phyloP scores from a whole-genome alignment of 176 grass and related monocot species.

The Eleusine indica region DNA sequence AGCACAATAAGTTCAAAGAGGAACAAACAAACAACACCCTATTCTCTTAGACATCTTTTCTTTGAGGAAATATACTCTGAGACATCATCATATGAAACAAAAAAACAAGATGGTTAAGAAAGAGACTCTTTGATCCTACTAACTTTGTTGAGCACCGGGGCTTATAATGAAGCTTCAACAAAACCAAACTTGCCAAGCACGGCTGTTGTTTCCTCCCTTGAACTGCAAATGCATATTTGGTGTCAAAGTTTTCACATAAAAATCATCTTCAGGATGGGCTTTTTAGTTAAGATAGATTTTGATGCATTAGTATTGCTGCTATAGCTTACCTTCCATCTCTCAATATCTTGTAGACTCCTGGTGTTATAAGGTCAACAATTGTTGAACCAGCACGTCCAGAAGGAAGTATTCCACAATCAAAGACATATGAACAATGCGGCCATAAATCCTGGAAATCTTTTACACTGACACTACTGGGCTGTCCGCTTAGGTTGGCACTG shows the following conservation, averaged over 20 bases:
- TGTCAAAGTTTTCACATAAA: constrained; percentile 6
- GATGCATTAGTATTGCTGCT: neutral
- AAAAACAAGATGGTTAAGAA: neutral
- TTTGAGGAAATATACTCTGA: too few relatives aligned
- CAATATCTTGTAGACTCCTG: constrained; percentile 81
- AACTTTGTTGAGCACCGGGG: constrained; percentile 5
- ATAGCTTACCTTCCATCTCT: constrained; percentile 79
- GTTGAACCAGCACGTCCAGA: constrained; percentile 90
- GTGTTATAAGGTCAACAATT: constrained; percentile 76
- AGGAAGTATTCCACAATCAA: constrained; percentile 80
- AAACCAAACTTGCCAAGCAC: constrained; percentile 70
- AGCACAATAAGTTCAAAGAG: neutral
- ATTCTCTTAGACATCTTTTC: neutral
- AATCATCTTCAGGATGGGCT: neutral
- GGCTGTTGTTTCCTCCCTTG: constrained; percentile 66
- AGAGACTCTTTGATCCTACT: constrained; percentile 1
- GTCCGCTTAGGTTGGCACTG: constrained; percentile 84
- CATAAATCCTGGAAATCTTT: constrained; percentile 84
- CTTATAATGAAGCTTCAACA: constrained; percentile 54
- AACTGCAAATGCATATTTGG: constrained; percentile 55
- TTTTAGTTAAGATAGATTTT: constrained; percentile 1
- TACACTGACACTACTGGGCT: constrained; percentile 65
- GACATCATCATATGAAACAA: constrained; percentile 28
- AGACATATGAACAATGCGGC: constrained; percentile 80
- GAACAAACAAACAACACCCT: constrained; percentile 12